Percentiles rank a stretch among this genome's conserved stretches.
Evolutionary conservation across 2,329 filamentous ascomycete species (phyloP).

Genomic region (Alternaria solani): DNA sequence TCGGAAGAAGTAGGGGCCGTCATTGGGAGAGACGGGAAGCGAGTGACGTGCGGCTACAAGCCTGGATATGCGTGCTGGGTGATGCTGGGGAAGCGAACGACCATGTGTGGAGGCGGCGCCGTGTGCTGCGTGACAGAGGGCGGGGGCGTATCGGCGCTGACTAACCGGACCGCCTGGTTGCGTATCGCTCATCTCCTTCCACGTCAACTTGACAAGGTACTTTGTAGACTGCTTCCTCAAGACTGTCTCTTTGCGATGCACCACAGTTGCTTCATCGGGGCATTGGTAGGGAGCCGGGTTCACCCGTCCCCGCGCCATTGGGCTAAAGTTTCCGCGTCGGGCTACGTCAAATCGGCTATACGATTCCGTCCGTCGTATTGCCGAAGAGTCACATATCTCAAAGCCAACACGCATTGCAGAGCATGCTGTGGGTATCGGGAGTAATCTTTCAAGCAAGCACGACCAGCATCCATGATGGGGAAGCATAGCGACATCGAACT

Average conservation of each 20-base stretch:
- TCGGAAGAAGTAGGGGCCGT: constrained; percentile 19
- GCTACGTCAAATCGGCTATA: constrained; percentile 10
- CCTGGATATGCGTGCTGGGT: not conserved
- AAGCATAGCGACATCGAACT: not conserved
- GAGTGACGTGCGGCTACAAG: constrained; percentile 2
- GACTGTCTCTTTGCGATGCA: not conserved
- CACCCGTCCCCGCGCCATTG: constrained; percentile 2
- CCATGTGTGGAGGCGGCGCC: not conserved
- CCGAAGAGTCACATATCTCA: constrained; percentile 5
- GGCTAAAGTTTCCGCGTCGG: constrained; percentile 1
- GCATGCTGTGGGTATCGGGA: not conserved
- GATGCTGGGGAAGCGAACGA: not conserved
- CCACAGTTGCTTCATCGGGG: not conserved
- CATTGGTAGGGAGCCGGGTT: not conserved
- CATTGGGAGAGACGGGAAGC: constrained; percentile 19
- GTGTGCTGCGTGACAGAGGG: not conserved
- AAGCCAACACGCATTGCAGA: not conserved
- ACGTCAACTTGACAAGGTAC: too few relatives aligned
- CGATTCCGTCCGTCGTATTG: constrained; percentile 14
- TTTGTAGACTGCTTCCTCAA: not conserved
- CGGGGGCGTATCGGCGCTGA: constrained; percentile 1
- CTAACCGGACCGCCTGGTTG: not conserved
- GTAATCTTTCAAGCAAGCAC: not conserved
- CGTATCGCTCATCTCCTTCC: too few relatives aligned
- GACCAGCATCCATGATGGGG: not conserved